Conservation (phyloP, 164 flowering plant species). For the Kingdonia uniflora region DNA sequence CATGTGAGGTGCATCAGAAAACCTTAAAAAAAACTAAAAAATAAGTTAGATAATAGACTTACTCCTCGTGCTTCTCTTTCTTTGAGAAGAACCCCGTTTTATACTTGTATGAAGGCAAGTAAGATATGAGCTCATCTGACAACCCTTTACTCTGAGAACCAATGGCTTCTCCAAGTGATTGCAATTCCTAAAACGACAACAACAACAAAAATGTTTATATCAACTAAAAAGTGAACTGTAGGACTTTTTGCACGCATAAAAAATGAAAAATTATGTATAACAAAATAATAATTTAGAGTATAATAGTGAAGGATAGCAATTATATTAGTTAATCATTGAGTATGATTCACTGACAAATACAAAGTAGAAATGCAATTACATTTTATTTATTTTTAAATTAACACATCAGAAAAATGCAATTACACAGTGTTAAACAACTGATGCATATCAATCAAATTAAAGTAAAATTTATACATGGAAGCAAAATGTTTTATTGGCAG, state of each 20-base stretch:
- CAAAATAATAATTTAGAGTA: background rate
- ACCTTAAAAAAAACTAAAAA: background rate
- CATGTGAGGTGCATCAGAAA: background rate
- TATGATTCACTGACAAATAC: background rate
- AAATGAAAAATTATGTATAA: too few species aligned
- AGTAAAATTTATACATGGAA: too few species aligned
- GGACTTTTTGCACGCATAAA: too few species aligned
- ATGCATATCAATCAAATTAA: background rate
- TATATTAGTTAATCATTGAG: background rate
- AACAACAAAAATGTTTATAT: too few species aligned
- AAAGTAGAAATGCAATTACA: too few species aligned
- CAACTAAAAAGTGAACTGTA: too few species aligned
- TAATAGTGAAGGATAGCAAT: too few species aligned
- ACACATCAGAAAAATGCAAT: too few species aligned
- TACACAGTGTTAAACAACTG: background rate
- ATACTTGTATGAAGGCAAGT: conserved; percentile 26
- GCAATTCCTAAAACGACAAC: conserved; percentile 29
- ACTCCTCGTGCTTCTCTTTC: conserved; percentile 29
- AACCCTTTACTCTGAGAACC: conserved; percentile 32
- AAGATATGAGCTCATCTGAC: conserved; percentile 30
- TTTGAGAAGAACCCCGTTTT: conserved; percentile 30
- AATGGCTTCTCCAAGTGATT: conserved; percentile 26
- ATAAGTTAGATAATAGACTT: conserved; percentile 9
- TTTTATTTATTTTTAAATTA: too few species aligned
- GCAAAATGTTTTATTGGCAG: too few species aligned